Conservation (phyloP, 2,329 filamentous ascomycete species). For the Epichloe gansuensis region DNA sequence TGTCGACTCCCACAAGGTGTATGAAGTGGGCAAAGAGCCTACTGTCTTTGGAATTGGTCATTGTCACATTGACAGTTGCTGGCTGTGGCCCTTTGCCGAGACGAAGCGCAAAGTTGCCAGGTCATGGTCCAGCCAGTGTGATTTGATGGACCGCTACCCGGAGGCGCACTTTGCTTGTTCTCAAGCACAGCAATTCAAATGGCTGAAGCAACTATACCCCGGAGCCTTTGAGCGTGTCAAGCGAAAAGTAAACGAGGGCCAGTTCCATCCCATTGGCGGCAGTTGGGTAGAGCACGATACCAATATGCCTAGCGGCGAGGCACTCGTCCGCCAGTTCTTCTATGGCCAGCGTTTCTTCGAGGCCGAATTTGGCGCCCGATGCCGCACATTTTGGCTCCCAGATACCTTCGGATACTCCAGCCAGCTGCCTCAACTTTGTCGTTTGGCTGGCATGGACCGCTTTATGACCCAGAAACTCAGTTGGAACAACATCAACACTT, state of each 20-base stretch:
- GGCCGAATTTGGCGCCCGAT: constrained; percentile 78
- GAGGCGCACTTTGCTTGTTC: constrained; percentile 88
- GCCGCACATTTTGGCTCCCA: constrained; percentile 89
- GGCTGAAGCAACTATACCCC: constrained; percentile 84
- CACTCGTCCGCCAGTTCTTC: constrained; percentile 82
- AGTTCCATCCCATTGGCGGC: constrained; percentile 88
- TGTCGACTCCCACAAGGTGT: constrained; percentile 74
- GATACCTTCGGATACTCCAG: constrained; percentile 97
- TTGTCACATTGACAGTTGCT: constrained; percentile 96
- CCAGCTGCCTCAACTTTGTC: constrained; percentile 86
- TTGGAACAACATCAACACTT: constrained; percentile 99
- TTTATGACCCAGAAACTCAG: constrained; percentile 98
- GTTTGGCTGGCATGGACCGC: constrained; percentile 85
- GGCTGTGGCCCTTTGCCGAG: constrained; percentile 97
- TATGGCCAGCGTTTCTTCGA: constrained; percentile 95
- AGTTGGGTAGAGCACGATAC: constrained; percentile 99
- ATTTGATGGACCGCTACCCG: constrained; percentile 87
- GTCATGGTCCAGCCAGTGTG: constrained; percentile 94
- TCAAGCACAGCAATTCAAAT: constrained; percentile 95
- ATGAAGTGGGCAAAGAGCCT: constrained; percentile 58
- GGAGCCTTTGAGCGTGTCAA: constrained; percentile 83
- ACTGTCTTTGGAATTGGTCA: constrained; percentile 85
- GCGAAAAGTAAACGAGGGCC: constrained; percentile 75
- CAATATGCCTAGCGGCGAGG: constrained; percentile 92
- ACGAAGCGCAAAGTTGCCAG: constrained; percentile 92